Percentiles rank a stretch among this genome's conserved stretches.
Conservation (phyloP, 2,329 filamentous ascomycete species). For the Fusarium decemcellulare region DNA sequence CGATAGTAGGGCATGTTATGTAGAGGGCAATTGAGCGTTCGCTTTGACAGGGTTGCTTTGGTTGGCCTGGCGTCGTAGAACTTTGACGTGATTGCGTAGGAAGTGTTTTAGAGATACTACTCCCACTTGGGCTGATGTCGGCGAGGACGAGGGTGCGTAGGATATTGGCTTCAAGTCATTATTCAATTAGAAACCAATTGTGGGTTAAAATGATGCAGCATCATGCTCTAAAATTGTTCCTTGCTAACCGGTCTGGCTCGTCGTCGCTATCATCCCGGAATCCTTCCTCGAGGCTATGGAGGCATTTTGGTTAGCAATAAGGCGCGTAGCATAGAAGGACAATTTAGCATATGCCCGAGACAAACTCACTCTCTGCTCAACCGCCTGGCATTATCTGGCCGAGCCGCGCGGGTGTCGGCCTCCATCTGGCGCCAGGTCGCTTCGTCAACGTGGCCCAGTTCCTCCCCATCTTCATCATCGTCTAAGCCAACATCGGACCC, state of each 20-base stretch:
- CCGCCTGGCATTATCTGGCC: conserved; percentile 68
- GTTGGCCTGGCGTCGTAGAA: background rate
- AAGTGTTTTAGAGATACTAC: background rate
- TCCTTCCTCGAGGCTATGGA: conserved; percentile 69
- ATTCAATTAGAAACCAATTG: background rate
- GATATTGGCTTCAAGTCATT: background rate
- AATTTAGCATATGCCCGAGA: background rate
- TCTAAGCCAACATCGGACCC: conserved; percentile 64
- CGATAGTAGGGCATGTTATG: background rate
- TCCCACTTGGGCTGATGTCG: background rate
- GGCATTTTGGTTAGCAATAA: conserved; percentile 29
- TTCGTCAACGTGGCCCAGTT: conserved; percentile 73
- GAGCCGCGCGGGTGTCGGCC: conserved; percentile 49
- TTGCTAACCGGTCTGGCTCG: conserved; percentile 49
- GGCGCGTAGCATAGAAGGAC: background rate
- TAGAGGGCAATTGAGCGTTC: conserved; percentile 11
- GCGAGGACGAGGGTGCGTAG: background rate
- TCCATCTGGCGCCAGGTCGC: conserved; percentile 60
- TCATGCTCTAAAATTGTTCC: conserved; percentile 42
- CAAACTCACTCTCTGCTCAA: conserved; percentile 79
- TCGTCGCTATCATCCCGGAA: conserved; percentile 64
- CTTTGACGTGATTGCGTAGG: background rate
- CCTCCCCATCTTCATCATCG: conserved; percentile 73
- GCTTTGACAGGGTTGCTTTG: background rate
- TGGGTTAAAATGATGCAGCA: background rate